A percentile compares a stretch with the other conserved stretches of the same genome.
Evolutionary conservation across 2,329 filamentous ascomycete genomes (phyloP).

Genomic region (Pseudogymnoascus destructans): DNA sequence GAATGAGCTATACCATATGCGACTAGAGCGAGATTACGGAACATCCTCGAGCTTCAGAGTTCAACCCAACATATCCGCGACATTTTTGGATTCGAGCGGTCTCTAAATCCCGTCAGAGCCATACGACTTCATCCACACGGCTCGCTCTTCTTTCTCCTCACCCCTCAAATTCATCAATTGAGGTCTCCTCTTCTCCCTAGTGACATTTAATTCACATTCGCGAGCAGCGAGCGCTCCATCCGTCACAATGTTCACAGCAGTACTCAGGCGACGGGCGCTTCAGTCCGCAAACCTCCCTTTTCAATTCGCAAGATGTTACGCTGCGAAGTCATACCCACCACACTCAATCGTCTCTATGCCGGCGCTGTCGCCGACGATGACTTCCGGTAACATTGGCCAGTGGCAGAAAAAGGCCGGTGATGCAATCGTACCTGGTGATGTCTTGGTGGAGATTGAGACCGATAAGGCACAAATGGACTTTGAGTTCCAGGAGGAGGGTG

Average conservation of each 20-base stretch:
- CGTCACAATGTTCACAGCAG: constrained; percentile 46
- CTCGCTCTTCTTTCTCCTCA: neutral
- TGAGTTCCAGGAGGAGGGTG: constrained; percentile 96
- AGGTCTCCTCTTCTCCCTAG: neutral
- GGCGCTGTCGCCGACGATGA: constrained; percentile 95
- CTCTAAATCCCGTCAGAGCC: neutral
- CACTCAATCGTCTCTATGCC: constrained; percentile 97
- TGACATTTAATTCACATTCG: neutral
- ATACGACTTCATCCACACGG: neutral
- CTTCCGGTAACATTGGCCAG: constrained; percentile 82
- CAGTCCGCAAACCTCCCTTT: constrained; percentile 38
- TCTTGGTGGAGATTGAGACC: constrained; percentile 95
- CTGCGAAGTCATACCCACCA: constrained; percentile 69
- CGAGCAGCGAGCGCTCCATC: constrained; percentile 7
- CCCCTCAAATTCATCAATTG: constrained; percentile 4
- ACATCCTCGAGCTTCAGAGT: constrained; percentile 6
- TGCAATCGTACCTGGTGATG: constrained; percentile 75
- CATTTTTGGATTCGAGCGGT: constrained; percentile 6
- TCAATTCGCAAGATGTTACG: constrained; percentile 43
- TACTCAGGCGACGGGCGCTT: constrained; percentile 49
- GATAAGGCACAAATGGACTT: constrained; percentile 99
- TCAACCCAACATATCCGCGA: constrained; percentile 9
- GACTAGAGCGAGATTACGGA: constrained; percentile 3
- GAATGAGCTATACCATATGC: neutral
- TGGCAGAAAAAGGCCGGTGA: constrained; percentile 99